Conservation (phyloP, 305 asterid genomes). For the Solanum hybrid region DNA sequence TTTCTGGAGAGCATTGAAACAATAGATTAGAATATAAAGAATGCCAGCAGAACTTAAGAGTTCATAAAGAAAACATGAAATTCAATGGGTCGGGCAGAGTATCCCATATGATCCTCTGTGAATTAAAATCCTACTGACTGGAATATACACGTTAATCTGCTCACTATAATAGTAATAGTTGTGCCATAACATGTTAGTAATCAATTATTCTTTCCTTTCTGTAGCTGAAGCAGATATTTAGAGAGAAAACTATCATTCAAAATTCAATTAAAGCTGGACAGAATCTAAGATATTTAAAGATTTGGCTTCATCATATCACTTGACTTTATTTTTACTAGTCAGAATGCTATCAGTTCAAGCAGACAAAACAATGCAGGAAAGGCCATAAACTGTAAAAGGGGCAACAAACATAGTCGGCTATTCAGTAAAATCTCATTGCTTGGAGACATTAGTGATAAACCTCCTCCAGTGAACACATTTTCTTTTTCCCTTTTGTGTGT, state of each 20-base stretch:
- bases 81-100: background rate
- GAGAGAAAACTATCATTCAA: background rate
- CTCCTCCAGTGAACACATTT: background rate
- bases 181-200: background rate
- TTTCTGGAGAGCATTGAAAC: slow-evolving; percentile 29
- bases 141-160: background rate
- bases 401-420: background rate
- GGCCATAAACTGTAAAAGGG: background rate
- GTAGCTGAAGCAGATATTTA: background rate
- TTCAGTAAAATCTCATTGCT: background rate
- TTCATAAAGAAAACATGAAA: background rate
- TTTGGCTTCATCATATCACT: background rate
- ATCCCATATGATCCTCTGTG: background rate
- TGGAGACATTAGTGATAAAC: background rate
- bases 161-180: background rate
- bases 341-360: background rate
- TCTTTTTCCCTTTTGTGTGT: background rate
- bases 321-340: background rate
- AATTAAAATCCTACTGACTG: background rate
- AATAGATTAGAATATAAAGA: background rate
- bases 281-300: background rate
- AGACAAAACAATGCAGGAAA: background rate
- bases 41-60: background rate
- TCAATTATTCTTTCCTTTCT: background rate
- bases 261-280: background rate